Evolutionary conservation across 805 yeast genomes (phyloP).

Genomic region (Cyberlindnera lachancei): DNA sequence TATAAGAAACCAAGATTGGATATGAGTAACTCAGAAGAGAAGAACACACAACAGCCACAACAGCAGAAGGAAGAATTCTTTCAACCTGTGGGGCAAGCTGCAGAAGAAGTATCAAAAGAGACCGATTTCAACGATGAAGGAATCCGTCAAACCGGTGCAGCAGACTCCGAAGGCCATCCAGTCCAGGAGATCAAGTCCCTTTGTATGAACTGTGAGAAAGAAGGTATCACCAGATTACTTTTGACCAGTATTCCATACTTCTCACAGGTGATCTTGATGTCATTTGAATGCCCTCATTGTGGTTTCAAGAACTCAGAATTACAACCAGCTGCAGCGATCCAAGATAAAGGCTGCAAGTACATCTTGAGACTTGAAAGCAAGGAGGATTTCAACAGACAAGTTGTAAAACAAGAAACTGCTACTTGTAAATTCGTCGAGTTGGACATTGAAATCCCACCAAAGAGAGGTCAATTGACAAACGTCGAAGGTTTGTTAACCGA

Average conservation of each 20-base stretch:
- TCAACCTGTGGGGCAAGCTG: conserved; percentile 54
- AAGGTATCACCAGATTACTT: conserved; percentile 76
- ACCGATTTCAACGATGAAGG: conserved; percentile 28
- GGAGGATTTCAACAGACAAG: conserved; percentile 81
- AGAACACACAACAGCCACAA: background rate
- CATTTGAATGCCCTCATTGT: conserved; percentile 94
- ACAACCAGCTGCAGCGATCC: conserved; percentile 92
- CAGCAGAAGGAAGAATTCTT: conserved; percentile 37
- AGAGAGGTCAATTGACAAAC: conserved; percentile 87
- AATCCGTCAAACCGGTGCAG: conserved; percentile 63
- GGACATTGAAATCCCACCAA: conserved; percentile 92
- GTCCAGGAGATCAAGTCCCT: conserved; percentile 92
- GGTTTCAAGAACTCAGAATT: conserved; percentile 84
- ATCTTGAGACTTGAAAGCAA: conserved; percentile 57
- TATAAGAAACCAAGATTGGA: conserved; percentile 2
- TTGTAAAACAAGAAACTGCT: conserved; percentile 85
- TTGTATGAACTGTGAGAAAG: conserved; percentile 91
- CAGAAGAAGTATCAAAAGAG: conserved; percentile 35
- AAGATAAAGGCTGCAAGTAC: conserved; percentile 79
- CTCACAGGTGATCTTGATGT: conserved; percentile 86
- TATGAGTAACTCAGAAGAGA: conserved; percentile 1
- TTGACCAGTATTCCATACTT: conserved; percentile 88
- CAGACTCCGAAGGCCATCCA: conserved; percentile 83
- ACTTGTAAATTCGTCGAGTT: conserved; percentile 72
- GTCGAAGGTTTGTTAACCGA: conserved; percentile 84